These are phyloP conservation scores for Corynascus novoguineensis DNA, from an alignment of 495 filamentous ascomycete species.

Conservation along the genomic window DNA sequence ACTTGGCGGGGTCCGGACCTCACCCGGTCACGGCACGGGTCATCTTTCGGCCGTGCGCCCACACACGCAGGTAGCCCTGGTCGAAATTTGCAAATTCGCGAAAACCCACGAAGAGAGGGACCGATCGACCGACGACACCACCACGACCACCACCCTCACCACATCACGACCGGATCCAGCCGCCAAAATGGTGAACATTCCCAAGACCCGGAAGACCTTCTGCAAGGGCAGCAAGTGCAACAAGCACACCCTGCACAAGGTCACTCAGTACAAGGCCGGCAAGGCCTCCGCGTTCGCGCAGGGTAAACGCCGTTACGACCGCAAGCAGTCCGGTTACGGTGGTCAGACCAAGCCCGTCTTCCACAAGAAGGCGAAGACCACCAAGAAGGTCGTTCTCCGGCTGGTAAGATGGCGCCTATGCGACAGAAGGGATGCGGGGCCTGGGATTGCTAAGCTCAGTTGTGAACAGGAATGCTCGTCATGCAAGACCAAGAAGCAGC, in stretches of 20 bases:
- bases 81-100: slow-evolving; percentile 32
- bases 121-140: slow-evolving; percentile 24
- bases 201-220: slow-evolving; percentile 49
- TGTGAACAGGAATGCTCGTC: slow-evolving; percentile 82
- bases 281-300: slow-evolving; percentile 91
- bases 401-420: slow-evolving; percentile 40
- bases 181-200: slow-evolving; percentile 43
- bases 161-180: slow-evolving; percentile 27
- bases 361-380: slow-evolving; percentile 99
- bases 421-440: slow-evolving; percentile 6
- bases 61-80: slow-evolving; percentile 26
- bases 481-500: slow-evolving; percentile 98
- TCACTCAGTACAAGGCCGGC: slow-evolving; percentile 86
- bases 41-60: slow-evolving; percentile 26
- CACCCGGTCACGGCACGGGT: slow-evolving; percentile 19
- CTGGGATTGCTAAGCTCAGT: slow-evolving; percentile 18
- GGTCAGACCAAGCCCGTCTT: slow-evolving; percentile 99
- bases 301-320: slow-evolving; percentile 99
- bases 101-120: slow-evolving; percentile 20
- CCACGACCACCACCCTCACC: slow-evolving; percentile 25
- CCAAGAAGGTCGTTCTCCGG: slow-evolving; percentile 98
- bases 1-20: not conserved
- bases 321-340: slow-evolving; percentile 99
- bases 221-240: slow-evolving; percentile 93
- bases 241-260: slow-evolving; percentile 92